phyloP scores from a whole-genome alignment of 2,329 filamentous ascomycete genomes.

The Verruconis gallopava region DNA sequence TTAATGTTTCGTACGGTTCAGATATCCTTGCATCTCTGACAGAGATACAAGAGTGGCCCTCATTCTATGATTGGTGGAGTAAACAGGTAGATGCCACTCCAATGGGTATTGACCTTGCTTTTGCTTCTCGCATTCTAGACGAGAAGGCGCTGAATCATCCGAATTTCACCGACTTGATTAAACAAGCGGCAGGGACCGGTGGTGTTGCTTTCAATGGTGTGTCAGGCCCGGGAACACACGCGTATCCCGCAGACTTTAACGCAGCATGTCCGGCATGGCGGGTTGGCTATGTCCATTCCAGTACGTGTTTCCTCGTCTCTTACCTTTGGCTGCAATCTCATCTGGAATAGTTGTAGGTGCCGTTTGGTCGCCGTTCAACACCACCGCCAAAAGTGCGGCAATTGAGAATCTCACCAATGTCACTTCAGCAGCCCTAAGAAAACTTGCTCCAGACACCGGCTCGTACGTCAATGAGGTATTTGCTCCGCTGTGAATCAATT shows the following conservation, averaged over 20 bases:
- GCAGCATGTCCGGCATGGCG: neutral
- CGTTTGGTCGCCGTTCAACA: neutral
- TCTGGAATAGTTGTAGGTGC: neutral
- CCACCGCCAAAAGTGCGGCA: neutral
- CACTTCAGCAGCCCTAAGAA: neutral
- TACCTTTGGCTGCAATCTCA: too few species aligned
- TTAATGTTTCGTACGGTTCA: neutral
- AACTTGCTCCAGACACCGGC: slow-evolving; percentile 2
- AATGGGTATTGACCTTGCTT: neutral
- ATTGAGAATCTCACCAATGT: neutral
- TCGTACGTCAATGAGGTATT: slow-evolving; percentile 8
- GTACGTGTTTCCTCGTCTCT: too few species aligned
- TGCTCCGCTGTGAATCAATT: too few species aligned
- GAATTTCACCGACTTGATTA: neutral
- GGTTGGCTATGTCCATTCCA: neutral
- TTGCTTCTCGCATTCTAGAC: slow-evolving; percentile 1
- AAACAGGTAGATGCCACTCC: neutral
- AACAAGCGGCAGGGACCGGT: neutral
- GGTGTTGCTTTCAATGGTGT: neutral
- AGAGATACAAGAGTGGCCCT: neutral
- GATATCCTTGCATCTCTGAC: neutral
- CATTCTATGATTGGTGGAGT: neutral
- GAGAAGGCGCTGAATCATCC: neutral
- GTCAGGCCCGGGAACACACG: neutral
- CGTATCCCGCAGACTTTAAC: neutral